Percentiles rank a stretch among this genome's conserved stretches.
Evolutionary conservation across 2,329 filamentous ascomycete species (phyloP).

Genomic region (Calonectria henricotiae): DNA sequence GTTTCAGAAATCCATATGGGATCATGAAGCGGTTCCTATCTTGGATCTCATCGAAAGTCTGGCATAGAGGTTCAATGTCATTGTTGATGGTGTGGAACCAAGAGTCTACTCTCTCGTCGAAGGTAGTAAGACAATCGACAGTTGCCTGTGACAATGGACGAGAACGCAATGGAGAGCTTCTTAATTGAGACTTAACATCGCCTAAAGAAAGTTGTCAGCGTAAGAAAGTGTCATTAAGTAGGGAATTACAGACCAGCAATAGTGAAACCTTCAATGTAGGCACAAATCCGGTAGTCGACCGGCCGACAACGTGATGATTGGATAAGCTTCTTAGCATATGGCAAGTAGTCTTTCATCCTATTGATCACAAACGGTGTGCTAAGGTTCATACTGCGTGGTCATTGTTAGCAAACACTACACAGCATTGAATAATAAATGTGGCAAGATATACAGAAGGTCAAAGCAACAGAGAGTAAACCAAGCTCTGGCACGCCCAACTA

Average conservation of each 20-base stretch:
- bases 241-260: neutral
- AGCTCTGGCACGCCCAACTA: neutral
- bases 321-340: neutral
- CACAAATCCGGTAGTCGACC: constrained; percentile 2
- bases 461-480: constrained; percentile 4
- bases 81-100: neutral
- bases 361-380: neutral
- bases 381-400: neutral
- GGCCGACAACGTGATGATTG: neutral
- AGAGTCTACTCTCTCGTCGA: neutral
- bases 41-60: neutral
- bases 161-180: neutral
- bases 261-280: neutral
- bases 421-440: neutral
- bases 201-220: neutral
- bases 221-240: neutral
- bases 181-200: neutral
- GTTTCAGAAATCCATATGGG: neutral
- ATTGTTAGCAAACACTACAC: neutral
- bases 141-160: neutral
- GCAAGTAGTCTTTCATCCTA: neutral
- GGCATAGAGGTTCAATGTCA: neutral
- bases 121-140: neutral
- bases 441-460: neutral
- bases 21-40: neutral